These are phyloP conservation scores for Acrocalymma vagum DNA, from an alignment of 2,329 filamentous ascomycete genomes.

Conservation along the genomic window DNA sequence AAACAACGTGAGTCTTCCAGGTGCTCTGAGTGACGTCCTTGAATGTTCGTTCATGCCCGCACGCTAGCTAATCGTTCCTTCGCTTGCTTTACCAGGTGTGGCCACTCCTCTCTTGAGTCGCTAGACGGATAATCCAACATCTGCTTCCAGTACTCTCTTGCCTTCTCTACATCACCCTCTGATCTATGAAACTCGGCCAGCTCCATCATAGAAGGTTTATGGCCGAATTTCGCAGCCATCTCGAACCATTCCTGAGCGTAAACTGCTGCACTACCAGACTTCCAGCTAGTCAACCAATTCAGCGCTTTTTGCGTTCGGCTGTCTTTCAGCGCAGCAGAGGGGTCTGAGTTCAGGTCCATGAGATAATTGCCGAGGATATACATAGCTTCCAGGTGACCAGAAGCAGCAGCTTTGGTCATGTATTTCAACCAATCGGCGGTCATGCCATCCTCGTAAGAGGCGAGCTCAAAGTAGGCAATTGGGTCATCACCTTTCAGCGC, in stretches of 20 bases:
- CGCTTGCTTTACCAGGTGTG: conserved; percentile 30
- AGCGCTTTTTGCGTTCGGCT: conserved; percentile 24
- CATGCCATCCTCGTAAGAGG: conserved; percentile 31
- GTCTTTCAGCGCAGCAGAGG: conserved; percentile 14
- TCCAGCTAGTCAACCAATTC: conserved; percentile 34
- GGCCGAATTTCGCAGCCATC: conserved; percentile 31
- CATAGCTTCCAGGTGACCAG: conserved; percentile 48
- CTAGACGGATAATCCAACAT: conserved; percentile 23
- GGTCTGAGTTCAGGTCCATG: conserved; percentile 36
- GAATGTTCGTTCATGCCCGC: neutral
- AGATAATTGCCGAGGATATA: conserved; percentile 52
- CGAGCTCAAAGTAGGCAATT: conserved; percentile 49
- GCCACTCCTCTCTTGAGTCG: conserved; percentile 34
- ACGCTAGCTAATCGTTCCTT: conserved; percentile 24
- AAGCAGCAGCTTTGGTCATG: conserved; percentile 55
- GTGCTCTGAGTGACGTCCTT: too few relatives aligned
- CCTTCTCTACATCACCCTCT: conserved; percentile 21
- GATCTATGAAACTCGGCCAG: conserved; percentile 30
- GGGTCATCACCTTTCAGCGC: conserved; percentile 53
- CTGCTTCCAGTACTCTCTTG: conserved; percentile 18
- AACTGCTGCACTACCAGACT: conserved; percentile 13
- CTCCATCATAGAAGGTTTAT: conserved; percentile 37
- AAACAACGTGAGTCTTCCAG: too few relatives aligned
- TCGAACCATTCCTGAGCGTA: conserved; percentile 42
- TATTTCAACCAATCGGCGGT: conserved; percentile 52